Conservation (phyloP, 352 stramenopile genomes). For the Phytophthora syringae region DNA sequence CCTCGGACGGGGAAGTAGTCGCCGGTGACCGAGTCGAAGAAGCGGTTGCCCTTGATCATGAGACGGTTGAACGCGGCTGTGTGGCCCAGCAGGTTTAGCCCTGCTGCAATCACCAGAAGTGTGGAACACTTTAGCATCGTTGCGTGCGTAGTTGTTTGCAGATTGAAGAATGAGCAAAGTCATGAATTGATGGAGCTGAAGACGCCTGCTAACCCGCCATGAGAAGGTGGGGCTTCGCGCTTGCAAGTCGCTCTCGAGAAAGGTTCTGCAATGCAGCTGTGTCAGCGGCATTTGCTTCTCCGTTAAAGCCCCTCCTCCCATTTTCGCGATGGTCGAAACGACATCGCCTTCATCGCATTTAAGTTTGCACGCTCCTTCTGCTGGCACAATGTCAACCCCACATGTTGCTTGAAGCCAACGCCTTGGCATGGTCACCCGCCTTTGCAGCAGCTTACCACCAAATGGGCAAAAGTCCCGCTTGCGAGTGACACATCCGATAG, state of each 20-base stretch:
- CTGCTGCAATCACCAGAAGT: not conserved
- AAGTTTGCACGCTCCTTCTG: too few species aligned
- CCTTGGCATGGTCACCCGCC: too few species aligned
- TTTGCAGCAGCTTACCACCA: too few species aligned
- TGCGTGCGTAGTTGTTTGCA: not conserved
- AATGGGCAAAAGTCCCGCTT: too few species aligned
- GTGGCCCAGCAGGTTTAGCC: not conserved
- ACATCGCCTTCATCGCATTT: too few species aligned
- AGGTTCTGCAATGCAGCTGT: not conserved
- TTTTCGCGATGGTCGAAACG: too few species aligned
- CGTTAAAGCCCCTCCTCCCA: too few species aligned
- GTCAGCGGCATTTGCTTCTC: not conserved
- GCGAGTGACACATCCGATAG: too few species aligned
- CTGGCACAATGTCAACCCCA: too few species aligned
- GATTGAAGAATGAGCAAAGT: not conserved
- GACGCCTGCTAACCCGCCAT: not conserved
- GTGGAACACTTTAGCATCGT: not conserved
- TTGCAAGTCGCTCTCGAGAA: not conserved
- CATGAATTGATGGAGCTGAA: not conserved
- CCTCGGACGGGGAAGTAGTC: constrained; percentile 79
- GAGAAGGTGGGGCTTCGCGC: not conserved
- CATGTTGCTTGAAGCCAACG: too few species aligned
- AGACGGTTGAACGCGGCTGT: constrained; percentile 31
- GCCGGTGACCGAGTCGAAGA: constrained; percentile 76
- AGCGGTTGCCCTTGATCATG: constrained; percentile 77